Conservation (phyloP, 2,329 filamentous ascomycete species). For the Alternaria arbusti region DNA sequence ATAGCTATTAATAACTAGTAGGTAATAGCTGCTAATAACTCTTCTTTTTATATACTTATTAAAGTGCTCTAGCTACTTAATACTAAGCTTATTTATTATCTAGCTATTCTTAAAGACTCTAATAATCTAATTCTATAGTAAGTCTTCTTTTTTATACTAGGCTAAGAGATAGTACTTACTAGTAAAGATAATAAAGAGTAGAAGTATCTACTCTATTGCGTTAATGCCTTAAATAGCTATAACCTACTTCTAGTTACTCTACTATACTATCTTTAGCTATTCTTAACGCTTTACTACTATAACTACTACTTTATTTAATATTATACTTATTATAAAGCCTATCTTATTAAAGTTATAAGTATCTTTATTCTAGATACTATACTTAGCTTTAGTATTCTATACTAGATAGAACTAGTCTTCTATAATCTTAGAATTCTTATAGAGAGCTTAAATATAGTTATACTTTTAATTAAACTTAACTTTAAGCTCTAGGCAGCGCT, state of each 20-base stretch:
- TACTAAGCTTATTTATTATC: not conserved
- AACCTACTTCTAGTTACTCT: not conserved
- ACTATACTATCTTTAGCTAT: not conserved
- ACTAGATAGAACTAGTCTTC: no score
- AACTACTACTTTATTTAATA: not conserved
- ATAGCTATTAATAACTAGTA: constrained; percentile 11
- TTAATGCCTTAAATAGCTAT: not conserved
- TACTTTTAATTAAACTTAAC: no score
- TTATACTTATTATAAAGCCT: not conserved
- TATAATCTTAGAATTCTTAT: no score
- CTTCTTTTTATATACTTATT: constrained; percentile 1
- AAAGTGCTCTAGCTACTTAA: constrained; percentile 4
- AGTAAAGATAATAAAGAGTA: not conserved
- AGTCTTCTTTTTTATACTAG: not conserved
- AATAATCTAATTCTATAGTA: not conserved
- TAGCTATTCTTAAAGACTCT: not conserved
- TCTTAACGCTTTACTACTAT: not conserved
- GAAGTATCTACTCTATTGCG: not conserved
- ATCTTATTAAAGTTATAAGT: not conserved
- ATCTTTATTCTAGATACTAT: not conserved
- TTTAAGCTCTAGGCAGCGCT: no score
- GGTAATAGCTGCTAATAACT: not conserved
- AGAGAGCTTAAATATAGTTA: no score
- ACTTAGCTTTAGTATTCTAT: no score
- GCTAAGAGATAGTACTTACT: not conserved